A percentile compares a stretch with the other conserved stretches of the same genome.
Evolutionary conservation across 768 basidiomycete genomes (phyloP).

Genomic region (Asterophora parasitica): DNA sequence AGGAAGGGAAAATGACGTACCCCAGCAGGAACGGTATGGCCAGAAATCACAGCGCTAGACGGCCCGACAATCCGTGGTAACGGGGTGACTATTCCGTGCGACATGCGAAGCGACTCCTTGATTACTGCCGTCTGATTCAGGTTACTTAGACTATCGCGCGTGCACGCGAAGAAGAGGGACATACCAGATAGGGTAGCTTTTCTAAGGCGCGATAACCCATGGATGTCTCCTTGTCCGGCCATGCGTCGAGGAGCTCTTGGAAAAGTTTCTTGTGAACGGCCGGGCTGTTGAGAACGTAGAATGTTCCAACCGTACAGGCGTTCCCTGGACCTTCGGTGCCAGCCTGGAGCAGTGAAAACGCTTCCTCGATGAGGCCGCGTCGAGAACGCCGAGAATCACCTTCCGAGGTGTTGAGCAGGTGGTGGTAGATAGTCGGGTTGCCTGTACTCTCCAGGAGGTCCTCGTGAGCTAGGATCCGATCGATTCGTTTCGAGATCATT

Average conservation of each 20-base stretch:
- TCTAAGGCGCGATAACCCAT: constrained; percentile 28
- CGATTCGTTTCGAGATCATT: constrained; percentile 13
- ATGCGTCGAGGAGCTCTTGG: constrained; percentile 30
- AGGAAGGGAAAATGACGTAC: constrained; percentile 22
- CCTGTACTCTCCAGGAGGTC: constrained; percentile 7
- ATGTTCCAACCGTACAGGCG: constrained; percentile 32
- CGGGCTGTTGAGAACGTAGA: constrained; percentile 31
- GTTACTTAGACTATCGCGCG: neutral
- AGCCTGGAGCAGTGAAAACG: constrained; percentile 31
- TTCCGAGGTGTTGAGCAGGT: constrained; percentile 16
- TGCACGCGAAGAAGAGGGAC: constrained; percentile 6
- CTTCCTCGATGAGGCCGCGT: constrained; percentile 27
- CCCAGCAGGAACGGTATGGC: constrained; percentile 31
- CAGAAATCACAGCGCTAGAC: constrained; percentile 29
- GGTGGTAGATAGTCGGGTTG: constrained; percentile 18
- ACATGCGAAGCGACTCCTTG: constrained; percentile 42
- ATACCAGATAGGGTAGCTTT: constrained; percentile 39
- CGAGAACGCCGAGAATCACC: constrained; percentile 7
- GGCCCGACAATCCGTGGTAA: constrained; percentile 39
- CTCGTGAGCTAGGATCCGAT: constrained; percentile 12
- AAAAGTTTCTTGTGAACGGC: constrained; percentile 22
- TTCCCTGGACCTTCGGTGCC: constrained; percentile 37
- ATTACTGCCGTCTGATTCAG: constrained; percentile 38
- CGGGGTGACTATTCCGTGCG: constrained; percentile 37
- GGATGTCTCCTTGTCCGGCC: constrained; percentile 27